These are phyloP conservation scores for Fusarium austroafricanum DNA, from an alignment of 2,329 filamentous ascomycete genomes.

Conservation along the genomic window DNA sequence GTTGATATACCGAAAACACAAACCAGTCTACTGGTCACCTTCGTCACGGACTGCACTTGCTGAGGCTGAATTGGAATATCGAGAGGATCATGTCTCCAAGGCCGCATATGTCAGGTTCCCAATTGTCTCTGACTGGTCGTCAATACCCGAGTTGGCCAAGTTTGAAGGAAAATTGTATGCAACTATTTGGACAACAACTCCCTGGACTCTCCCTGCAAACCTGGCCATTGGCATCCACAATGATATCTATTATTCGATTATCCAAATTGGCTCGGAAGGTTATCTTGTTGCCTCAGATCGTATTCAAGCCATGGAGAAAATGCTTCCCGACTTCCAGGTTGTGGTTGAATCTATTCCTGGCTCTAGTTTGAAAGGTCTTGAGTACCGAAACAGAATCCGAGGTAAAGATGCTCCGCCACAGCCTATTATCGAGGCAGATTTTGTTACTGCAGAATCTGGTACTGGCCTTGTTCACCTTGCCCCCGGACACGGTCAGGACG, in stretches of 20 bases:
- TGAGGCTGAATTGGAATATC: slow-evolving; percentile 87
- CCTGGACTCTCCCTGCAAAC: slow-evolving; percentile 96
- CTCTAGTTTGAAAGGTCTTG: slow-evolving; percentile 70
- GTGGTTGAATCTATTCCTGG: slow-evolving; percentile 71
- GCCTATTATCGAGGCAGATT: slow-evolving; percentile 83
- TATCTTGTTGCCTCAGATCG: slow-evolving; percentile 79
- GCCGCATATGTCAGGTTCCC: slow-evolving; percentile 86
- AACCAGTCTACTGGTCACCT: slow-evolving; percentile 89
- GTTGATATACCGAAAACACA: slow-evolving; percentile 80
- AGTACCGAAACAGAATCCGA: slow-evolving; percentile 78
- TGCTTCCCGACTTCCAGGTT: slow-evolving; percentile 64
- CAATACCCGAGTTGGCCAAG: slow-evolving; percentile 51
- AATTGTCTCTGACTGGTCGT: slow-evolving; percentile 59
- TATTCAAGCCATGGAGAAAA: slow-evolving; percentile 67
- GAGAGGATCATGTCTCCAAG: slow-evolving; percentile 76
- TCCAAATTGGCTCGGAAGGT: slow-evolving; percentile 67
- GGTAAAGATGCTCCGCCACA: slow-evolving; percentile 67
- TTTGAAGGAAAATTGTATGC: slow-evolving; percentile 71
- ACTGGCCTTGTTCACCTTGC: slow-evolving; percentile 95
- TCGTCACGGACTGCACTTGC: slow-evolving; percentile 83
- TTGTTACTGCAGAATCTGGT: slow-evolving; percentile 90
- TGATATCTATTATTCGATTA: slow-evolving; percentile 78
- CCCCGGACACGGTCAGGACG: slow-evolving; percentile 95
- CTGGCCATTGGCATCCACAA: slow-evolving; percentile 85
- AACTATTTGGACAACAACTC: slow-evolving; percentile 99